Evolutionary conservation across 2,329 filamentous ascomycete genomes (phyloP).

Genomic region (Penicillium expansum): DNA sequence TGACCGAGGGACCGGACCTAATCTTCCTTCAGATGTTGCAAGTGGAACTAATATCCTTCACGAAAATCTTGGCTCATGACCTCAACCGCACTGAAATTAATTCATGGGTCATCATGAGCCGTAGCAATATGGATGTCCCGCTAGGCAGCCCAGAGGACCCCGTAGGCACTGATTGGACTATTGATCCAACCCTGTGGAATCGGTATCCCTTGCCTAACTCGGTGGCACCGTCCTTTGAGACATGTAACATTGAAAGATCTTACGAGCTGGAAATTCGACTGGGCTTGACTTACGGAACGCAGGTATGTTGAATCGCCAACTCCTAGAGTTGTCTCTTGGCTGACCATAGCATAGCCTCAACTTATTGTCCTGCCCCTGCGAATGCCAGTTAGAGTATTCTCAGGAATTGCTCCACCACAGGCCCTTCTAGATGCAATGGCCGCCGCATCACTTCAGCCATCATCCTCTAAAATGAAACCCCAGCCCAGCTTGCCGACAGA

Average conservation of each 20-base stretch:
- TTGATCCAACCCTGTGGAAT: slow-evolving; percentile 73
- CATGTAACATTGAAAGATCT: slow-evolving; percentile 78
- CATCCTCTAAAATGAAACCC: slow-evolving; percentile 19
- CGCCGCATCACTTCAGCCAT: slow-evolving; percentile 27
- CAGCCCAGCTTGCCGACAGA: slow-evolving; percentile 25
- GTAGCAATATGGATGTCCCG: slow-evolving; percentile 68
- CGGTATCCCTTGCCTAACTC: slow-evolving; percentile 73
- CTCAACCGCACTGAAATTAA: slow-evolving; percentile 66
- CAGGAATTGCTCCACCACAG: slow-evolving; percentile 77
- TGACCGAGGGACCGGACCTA: slow-evolving; percentile 65
- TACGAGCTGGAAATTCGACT: slow-evolving; percentile 84
- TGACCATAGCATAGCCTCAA: slow-evolving; percentile 56
- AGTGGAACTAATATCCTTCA: slow-evolving; percentile 76
- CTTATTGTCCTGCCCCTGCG: slow-evolving; percentile 74
- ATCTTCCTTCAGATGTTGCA: slow-evolving; percentile 77
- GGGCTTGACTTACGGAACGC: slow-evolving; percentile 69
- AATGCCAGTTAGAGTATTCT: slow-evolving; percentile 78
- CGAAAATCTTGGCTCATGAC: slow-evolving; percentile 74
- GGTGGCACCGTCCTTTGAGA: slow-evolving; percentile 79
- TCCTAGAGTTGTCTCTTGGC: slow-evolving; percentile 7
- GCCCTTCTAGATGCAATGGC: slow-evolving; percentile 68
- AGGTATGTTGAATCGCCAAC: slow-evolving; percentile 41
- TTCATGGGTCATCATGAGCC: slow-evolving; percentile 72
- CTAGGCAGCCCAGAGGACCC: slow-evolving; percentile 60
- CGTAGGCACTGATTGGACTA: slow-evolving; percentile 63